Base-by-base conservation (phyloP, 139 green algal species). In the Penium margaritaceum region DNA sequence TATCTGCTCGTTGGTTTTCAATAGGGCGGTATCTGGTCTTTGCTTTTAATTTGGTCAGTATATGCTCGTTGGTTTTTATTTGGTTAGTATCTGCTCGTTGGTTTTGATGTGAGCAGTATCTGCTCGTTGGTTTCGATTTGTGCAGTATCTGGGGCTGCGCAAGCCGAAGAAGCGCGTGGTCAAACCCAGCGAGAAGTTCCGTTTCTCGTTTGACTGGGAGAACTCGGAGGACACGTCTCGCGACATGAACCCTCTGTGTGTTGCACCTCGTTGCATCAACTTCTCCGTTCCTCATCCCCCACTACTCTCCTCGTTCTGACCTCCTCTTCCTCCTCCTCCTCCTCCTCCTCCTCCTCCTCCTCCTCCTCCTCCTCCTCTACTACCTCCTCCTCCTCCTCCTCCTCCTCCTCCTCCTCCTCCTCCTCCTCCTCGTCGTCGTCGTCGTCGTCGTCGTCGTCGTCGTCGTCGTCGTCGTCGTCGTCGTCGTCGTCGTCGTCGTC, bases 181-280 rank as follows among this genome's bases (percentile, higher is more conserved):
- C 21, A 91, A 91, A 73, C 84, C 88, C 17, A 90, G 82, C 38
- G 90, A 97, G 63, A 95, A 95, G 86, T 95, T 94, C 75, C 85
- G 83, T 54, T 96, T 97, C 86, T 92, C 94, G 72, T 98, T 98
- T 81, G 93, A 97, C 84, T 98, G 93, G 93, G 90, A 96, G 57
- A 89, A 86, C 4, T 79, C 75, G 0, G 93, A 98, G 63, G 93
- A 98, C 88, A 98, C 93, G 0, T 90, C 82, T 63, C 80, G 81
- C 30, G 92, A 96, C 79, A 77, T 94, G 15, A 97, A 97, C 85
- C 89, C 91, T 6, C 81, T 97, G 43, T 97, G 95, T 85, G 64
- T 64, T 0, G 36, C 17, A 6, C 1, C 34, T 9, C 19, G 19
- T 24, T 55, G 27, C 5, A 55, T 2, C 19, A 17, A 3, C 5